A percentile compares a stretch with the other conserved stretches of the same genome.
phyloP scores from a whole-genome alignment of 2,329 filamentous ascomycete genomes.

The Trichoderma guizhouense region DNA sequence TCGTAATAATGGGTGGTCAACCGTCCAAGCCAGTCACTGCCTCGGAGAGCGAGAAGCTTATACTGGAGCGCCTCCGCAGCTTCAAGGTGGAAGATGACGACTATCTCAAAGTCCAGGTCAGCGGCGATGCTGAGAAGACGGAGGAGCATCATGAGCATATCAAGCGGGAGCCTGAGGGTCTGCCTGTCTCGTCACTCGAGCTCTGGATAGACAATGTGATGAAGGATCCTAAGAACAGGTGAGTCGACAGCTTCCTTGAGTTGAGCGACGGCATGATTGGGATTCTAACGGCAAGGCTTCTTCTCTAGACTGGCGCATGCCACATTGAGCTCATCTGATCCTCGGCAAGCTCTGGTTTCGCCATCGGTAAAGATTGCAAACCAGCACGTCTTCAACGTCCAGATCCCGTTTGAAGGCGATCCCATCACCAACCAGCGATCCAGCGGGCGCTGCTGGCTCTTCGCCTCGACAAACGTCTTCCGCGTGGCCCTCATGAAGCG shows the following conservation, averaged over 20 bases:
- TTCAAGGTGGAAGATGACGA: conserved; percentile 51
- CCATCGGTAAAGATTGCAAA: conserved; percentile 62
- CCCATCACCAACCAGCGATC: conserved; percentile 82
- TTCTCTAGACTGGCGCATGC: conserved; percentile 65
- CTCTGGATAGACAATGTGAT: conserved; percentile 62
- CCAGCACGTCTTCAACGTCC: conserved; percentile 78
- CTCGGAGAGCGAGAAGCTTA: conserved; percentile 40
- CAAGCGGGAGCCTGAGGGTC: conserved; percentile 37
- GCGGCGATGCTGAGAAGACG: conserved; percentile 33
- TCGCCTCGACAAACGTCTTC: conserved; percentile 88
- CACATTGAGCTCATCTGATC: conserved; percentile 66
- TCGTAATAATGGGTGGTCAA: conserved; percentile 41
- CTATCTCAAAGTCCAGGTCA: conserved; percentile 47
- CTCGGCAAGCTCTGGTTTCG: conserved; percentile 63
- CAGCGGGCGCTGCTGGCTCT: conserved; percentile 87
- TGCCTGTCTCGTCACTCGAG: conserved; percentile 51
- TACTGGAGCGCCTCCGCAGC: conserved; percentile 42
- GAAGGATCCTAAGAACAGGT: conserved; percentile 64
- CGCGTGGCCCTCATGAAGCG: conserved; percentile 84
- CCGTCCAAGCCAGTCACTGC: conserved; percentile 38
- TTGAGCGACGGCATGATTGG: background rate
- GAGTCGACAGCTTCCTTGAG: conserved; percentile 8
- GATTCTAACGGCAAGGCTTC: background rate
- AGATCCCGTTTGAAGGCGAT: conserved; percentile 75
- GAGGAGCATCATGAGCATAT: conserved; percentile 1